Conservation (phyloP, 441 rosid species). For the Melastoma candidum region DNA sequence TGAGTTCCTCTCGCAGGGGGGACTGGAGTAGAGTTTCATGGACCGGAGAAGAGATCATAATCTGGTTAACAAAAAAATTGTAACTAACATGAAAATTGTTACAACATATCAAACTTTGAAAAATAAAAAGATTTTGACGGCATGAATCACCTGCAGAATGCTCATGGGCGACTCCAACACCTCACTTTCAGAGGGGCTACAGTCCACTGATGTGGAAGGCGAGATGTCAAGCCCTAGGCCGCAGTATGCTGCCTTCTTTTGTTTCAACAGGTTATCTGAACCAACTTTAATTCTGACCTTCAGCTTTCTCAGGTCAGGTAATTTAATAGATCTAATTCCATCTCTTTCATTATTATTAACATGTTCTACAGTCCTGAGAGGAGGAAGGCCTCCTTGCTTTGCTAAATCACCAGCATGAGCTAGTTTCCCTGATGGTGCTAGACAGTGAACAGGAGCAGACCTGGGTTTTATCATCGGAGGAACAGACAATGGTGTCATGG, state of each 20-base stretch:
- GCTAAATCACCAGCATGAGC: slow-evolving; percentile 28
- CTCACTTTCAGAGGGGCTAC: slow-evolving; percentile 78
- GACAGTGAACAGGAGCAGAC: slow-evolving; percentile 23
- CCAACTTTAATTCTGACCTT: slow-evolving; percentile 88
- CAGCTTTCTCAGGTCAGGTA: slow-evolving; percentile 57
- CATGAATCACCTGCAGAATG: slow-evolving; percentile 54
- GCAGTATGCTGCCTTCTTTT: slow-evolving; percentile 78
- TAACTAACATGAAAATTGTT: slow-evolving; percentile 5
- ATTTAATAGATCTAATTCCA: slow-evolving; percentile 36
- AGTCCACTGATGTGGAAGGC: slow-evolving; percentile 76
- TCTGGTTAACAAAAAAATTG: slow-evolving; percentile 31
- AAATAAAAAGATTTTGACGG: slow-evolving; percentile 6
- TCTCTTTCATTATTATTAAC: slow-evolving; percentile 28
- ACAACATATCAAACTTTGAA: slow-evolving; percentile 13
- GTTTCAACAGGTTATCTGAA: slow-evolving; percentile 59
- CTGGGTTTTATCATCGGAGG: slow-evolving; percentile 36
- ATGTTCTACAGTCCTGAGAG: slow-evolving; percentile 32
- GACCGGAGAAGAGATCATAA: slow-evolving; percentile 45
- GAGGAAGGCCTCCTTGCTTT: slow-evolving; percentile 39
- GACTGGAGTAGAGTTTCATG: slow-evolving; percentile 34
- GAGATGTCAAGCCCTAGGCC: slow-evolving; percentile 95
- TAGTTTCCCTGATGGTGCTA: slow-evolving; percentile 31
- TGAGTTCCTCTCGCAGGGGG: slow-evolving; percentile 50
- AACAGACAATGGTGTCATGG: slow-evolving; percentile 28
- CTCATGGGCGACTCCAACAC: slow-evolving; percentile 55